Base-by-base conservation (phyloP, 495 filamentous ascomycete species). In the Daldinia decipiens region DNA sequence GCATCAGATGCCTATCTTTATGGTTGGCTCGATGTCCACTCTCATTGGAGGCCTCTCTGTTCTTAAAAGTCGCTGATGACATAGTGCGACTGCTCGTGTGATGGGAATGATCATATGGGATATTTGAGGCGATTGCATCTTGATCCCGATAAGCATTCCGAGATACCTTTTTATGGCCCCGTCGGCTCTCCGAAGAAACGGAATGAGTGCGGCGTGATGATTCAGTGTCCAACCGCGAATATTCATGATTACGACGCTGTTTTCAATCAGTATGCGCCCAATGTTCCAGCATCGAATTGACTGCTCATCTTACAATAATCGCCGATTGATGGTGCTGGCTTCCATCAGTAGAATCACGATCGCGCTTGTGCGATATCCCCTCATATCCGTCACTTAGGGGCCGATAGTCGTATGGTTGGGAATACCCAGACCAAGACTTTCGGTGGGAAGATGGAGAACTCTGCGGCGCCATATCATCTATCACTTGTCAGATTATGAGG, bases 401-500 rank as follows among this genome's bases (percentile, higher is more conserved):
- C 17, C 36, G 60, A 51, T 39, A 45, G 38, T 26, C 47, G 52
- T 39, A 50, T 51, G 63, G 54, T 24, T 55, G 54, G 26, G 65
- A 53, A 62, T 65, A 56, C 38, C 34, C 40, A 62, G 39, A 17
- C 70, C 55, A 43, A 55, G 53, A 13, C n/a, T 62, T 47, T 58
- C 26, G 55, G 26, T 43, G 55, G 21, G 59, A 38, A 36, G 36
- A 5, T 8, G 12, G 9, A n/a, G 32, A 7, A 51, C 59, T 12
- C 19, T 17, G 31, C 7, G 56, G 17, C 39, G 24, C 29, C 29
- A 31, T 27, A 40, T 53, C 65, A 58, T 65, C 70, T 72, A 43
- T 13, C 52, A 38, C 31, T 53, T 45, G 56, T 72, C 60, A 68
- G 65, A 55, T 65, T 59, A 19, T 11, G 32, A 62, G 17, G 38